Conservation (phyloP, 2,329 filamentous ascomycete genomes). For the Cercospora citrullina region DNA sequence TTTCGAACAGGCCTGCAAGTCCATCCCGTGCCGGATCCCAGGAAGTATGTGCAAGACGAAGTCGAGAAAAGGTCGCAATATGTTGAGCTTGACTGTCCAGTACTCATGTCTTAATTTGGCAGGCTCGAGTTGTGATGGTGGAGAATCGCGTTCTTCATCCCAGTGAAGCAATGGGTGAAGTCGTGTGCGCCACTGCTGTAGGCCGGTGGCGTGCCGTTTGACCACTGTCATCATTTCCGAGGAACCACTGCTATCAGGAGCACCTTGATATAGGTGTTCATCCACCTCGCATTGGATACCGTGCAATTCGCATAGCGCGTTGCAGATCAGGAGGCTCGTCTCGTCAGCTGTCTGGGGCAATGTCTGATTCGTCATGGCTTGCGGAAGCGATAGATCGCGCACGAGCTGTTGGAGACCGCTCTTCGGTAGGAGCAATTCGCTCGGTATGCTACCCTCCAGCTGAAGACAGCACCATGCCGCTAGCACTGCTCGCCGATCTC, state of each 20-base stretch:
- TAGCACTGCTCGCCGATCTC: background rate
- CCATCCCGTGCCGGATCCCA: conserved; percentile 8
- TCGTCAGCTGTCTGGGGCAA: background rate
- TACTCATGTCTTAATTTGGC: conserved; percentile 89
- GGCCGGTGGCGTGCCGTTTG: conserved; percentile 29
- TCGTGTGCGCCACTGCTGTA: conserved; percentile 53
- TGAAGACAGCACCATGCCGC: background rate
- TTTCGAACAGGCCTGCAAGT: conserved; percentile 17
- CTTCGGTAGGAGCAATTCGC: background rate
- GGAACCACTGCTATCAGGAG: background rate
- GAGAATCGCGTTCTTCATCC: conserved; percentile 62
- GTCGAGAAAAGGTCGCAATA: conserved; percentile 72
- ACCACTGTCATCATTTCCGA: conserved; percentile 6
- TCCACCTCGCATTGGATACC: background rate
- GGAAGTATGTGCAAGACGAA: conserved; percentile 54
- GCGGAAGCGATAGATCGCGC: background rate
- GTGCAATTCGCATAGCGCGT: background rate
- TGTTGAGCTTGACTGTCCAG: conserved; percentile 84
- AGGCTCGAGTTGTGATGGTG: conserved; percentile 70
- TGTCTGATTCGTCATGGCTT: background rate
- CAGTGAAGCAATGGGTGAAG: conserved; percentile 57
- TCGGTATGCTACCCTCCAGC: background rate
- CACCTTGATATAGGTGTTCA: background rate
- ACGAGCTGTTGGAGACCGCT: background rate
- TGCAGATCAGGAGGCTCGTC: background rate